These are phyloP conservation scores for Hypomontagnella monticulosa DNA, from an alignment of 495 filamentous ascomycete genomes.

Conservation along the genomic window DNA sequence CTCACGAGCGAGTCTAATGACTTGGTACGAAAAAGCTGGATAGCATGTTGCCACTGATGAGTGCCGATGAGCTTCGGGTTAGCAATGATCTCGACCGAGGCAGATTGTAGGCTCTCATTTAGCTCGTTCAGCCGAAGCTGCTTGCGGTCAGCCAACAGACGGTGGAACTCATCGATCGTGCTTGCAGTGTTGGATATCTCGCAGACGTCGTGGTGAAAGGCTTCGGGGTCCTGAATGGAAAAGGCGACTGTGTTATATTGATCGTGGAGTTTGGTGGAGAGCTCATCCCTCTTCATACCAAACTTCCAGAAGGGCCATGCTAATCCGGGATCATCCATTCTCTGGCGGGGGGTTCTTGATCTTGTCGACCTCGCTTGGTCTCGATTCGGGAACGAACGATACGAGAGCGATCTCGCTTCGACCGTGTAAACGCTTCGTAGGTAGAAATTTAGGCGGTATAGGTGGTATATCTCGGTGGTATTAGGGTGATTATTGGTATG, in stretches of 20 bases:
- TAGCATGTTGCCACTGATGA: slow-evolving; percentile 59
- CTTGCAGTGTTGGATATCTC: slow-evolving; percentile 56
- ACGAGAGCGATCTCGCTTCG: slow-evolving; percentile 7
- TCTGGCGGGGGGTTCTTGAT: slow-evolving; percentile 29
- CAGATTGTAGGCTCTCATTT: slow-evolving; percentile 58
- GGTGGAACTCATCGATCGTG: slow-evolving; percentile 56
- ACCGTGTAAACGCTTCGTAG: slow-evolving; percentile 8
- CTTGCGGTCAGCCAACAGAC: slow-evolving; percentile 57
- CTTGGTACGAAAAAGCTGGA: slow-evolving; percentile 62
- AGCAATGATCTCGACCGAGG: slow-evolving; percentile 61
- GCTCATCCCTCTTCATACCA: slow-evolving; percentile 48
- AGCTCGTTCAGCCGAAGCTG: slow-evolving; percentile 57
- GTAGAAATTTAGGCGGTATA: slow-evolving; percentile 17
- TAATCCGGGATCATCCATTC: slow-evolving; percentile 58
- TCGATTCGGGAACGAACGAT: slow-evolving; percentile 8
- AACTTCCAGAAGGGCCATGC: slow-evolving; percentile 63
- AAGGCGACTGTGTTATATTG: slow-evolving; percentile 47
- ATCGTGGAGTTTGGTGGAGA: slow-evolving; percentile 49
- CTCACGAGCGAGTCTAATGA: slow-evolving; percentile 62
- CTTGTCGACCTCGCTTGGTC: slow-evolving; percentile 9
- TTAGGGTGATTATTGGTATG: slow-evolving; percentile 43
- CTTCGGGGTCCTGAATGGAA: slow-evolving; percentile 48
- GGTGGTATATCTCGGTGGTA: slow-evolving; percentile 21
- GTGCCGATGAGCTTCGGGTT: slow-evolving; percentile 61
- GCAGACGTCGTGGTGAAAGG: slow-evolving; percentile 48